These are phyloP conservation scores for Pseudonitzschia multiseries DNA, from an alignment of 108 stramenopile species.

Conservation along the genomic window DNA sequence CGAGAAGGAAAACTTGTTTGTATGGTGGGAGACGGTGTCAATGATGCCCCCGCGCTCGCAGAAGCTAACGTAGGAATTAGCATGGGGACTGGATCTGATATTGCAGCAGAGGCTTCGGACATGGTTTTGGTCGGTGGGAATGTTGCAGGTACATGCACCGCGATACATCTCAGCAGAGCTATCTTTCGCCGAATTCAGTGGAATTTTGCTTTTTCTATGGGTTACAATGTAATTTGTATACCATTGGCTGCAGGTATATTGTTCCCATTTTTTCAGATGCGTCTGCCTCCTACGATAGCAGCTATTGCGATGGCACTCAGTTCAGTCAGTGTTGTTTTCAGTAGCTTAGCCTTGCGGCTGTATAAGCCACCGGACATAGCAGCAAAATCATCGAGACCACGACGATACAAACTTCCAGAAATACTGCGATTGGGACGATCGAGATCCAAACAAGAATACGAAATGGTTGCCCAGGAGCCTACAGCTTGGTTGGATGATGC, in stretches of 20 bases:
- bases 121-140: constrained; percentile 90
- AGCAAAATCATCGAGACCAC: constrained; percentile 28
- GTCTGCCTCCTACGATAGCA: constrained; percentile 91
- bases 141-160: constrained; percentile 85
- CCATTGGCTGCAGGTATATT: constrained; percentile 95
- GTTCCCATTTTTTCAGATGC: constrained; percentile 81
- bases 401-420: neutral
- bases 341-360: constrained; percentile 66
- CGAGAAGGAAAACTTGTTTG: constrained; percentile 70
- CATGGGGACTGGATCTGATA: constrained; percentile 94
- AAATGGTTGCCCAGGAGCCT: neutral
- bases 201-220: constrained; percentile 92
- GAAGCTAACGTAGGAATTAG: constrained; percentile 94
- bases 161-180: constrained; percentile 83
- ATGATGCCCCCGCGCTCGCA: constrained; percentile 96
- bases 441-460: constrained; percentile 9
- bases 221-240: constrained; percentile 94
- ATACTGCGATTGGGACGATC: constrained; percentile 14
- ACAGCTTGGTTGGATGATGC: neutral
- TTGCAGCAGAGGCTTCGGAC: constrained; percentile 95
- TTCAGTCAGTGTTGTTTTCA: constrained; percentile 86
- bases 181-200: constrained; percentile 90
- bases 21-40: constrained; percentile 99
- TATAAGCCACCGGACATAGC: constrained; percentile 65
- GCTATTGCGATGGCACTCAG: constrained; percentile 93